phyloP scores from a whole-genome alignment of 2,329 filamentous ascomycete species.

The Plenodomus tracheiphilus region DNA sequence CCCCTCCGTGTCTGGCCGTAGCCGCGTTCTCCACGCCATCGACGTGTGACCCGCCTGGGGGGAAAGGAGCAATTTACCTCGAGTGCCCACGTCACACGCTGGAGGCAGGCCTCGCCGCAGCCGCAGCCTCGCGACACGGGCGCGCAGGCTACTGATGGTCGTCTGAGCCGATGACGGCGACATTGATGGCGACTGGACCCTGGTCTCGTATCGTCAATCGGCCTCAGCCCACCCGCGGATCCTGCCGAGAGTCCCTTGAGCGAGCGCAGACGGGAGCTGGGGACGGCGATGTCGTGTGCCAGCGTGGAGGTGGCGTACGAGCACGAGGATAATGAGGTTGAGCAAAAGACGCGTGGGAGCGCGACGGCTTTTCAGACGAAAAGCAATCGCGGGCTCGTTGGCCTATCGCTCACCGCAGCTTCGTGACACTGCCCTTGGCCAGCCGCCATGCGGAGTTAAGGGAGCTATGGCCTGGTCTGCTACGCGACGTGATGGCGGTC shows the following conservation, averaged over 20 bases:
- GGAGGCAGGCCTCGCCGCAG: conserved; percentile 9
- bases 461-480: conserved; percentile 12
- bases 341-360: conserved; percentile 9
- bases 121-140: conserved; percentile 14
- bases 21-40: too few species aligned
- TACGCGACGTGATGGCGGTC: conserved; percentile 12
- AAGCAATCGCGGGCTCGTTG: conserved; percentile 4
- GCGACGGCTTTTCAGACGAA: neutral
- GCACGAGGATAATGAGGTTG: neutral
- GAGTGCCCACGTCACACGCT: conserved; percentile 13
- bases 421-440: conserved; percentile 3
- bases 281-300: too few species aligned
- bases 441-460: conserved; percentile 10
- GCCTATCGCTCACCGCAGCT: conserved; percentile 16
- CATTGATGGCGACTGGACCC: conserved; percentile 27
- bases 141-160: conserved; percentile 19
- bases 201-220: conserved; percentile 29
- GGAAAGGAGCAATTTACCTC: conserved; percentile 28
- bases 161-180: conserved; percentile 40
- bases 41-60: too few species aligned
- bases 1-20: conserved; percentile 17
- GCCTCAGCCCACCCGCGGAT: conserved; percentile 26
- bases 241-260: conserved; percentile 12
- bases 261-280: too few species aligned
- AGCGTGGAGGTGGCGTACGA: neutral